A percentile compares a stretch with the other conserved stretches of the same genome.
Conservation (phyloP, 1,284 basidiomycete genomes). For the Ustilago bromivora region DNA sequence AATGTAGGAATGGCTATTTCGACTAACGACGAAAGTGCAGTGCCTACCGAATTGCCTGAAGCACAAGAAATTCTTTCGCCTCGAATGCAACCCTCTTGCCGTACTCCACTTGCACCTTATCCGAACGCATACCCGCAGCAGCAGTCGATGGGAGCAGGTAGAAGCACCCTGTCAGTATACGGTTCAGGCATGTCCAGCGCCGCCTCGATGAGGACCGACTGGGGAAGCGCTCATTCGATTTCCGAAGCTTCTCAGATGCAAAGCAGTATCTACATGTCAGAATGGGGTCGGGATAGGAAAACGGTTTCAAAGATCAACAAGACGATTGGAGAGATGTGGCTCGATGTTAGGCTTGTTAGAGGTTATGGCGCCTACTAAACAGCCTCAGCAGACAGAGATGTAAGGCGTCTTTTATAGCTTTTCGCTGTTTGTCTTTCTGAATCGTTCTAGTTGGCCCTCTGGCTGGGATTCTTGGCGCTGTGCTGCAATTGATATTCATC, state of each 20-base stretch:
- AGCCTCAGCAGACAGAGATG: not conserved
- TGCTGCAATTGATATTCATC: not conserved
- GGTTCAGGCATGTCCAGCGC: constrained; percentile 29
- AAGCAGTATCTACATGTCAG: constrained; percentile 51
- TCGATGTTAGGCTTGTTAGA: constrained; percentile 51
- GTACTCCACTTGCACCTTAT: constrained; percentile 16
- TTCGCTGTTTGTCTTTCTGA: too few relatives aligned
- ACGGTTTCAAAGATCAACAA: constrained; percentile 59
- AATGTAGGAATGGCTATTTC: constrained; percentile 40
- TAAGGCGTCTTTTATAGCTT: too few relatives aligned
- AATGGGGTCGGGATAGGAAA: constrained; percentile 50
- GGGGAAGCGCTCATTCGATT: constrained; percentile 36
- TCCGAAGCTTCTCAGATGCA: constrained; percentile 45
- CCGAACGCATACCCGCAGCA: constrained; percentile 25
- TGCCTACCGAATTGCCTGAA: constrained; percentile 23
- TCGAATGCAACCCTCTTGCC: not conserved
- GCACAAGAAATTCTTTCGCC: constrained; percentile 22
- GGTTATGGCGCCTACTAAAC: constrained; percentile 24
- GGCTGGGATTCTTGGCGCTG: not conserved
- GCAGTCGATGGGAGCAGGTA: not conserved
- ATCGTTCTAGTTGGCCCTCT: too few relatives aligned
- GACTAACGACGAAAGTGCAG: constrained; percentile 34
- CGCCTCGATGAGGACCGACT: constrained; percentile 33
- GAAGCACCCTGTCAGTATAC: constrained; percentile 25
- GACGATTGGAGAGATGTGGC: constrained; percentile 58